Conservation (phyloP, 2,329 filamentous ascomycete genomes). For the Graphiopsis chlorocephala region DNA sequence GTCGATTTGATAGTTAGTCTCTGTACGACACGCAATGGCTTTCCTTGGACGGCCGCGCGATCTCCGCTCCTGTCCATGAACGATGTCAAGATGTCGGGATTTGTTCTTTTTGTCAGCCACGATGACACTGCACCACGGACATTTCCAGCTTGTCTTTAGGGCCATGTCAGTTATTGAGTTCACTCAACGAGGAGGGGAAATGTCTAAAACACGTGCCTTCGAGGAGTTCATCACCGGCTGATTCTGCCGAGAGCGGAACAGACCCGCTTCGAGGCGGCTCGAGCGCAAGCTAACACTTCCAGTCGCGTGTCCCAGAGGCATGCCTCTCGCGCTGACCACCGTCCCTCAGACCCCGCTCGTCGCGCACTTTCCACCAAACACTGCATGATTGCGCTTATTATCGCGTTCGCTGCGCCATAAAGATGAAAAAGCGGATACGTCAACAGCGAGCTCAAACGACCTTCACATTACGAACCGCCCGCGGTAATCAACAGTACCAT, state of each 20-base stretch:
- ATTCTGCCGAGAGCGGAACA: slow-evolving; percentile 2
- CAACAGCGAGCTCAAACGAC: too few species aligned
- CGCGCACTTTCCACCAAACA: neutral
- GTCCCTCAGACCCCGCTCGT: neutral
- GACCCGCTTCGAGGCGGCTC: slow-evolving; percentile 1
- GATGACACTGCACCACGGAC: neutral
- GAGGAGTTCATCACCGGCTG: slow-evolving; percentile 1
- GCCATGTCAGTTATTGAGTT: neutral
- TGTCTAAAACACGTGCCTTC: too few species aligned
- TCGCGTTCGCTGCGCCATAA: neutral
- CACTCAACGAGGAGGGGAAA: neutral
- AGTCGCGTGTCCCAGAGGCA: neutral
- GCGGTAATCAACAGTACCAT: slow-evolving; percentile 6
- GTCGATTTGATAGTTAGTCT: neutral
- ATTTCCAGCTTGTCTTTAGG: neutral
- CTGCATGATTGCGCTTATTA: neutral
- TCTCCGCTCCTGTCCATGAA: neutral
- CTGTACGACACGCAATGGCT: neutral
- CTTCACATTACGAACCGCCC: slow-evolving; percentile 3
- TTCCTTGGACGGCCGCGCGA: neutral
- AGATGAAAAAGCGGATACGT: neutral
- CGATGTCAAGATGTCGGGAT: neutral
- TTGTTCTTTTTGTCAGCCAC: slow-evolving; percentile 4
- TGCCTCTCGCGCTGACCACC: neutral
- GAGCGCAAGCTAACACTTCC: neutral